A percentile compares a stretch with the other conserved stretches of the same genome.
Conservation (phyloP, 164 flowering plant species). For the Vitis amurensis region DNA sequence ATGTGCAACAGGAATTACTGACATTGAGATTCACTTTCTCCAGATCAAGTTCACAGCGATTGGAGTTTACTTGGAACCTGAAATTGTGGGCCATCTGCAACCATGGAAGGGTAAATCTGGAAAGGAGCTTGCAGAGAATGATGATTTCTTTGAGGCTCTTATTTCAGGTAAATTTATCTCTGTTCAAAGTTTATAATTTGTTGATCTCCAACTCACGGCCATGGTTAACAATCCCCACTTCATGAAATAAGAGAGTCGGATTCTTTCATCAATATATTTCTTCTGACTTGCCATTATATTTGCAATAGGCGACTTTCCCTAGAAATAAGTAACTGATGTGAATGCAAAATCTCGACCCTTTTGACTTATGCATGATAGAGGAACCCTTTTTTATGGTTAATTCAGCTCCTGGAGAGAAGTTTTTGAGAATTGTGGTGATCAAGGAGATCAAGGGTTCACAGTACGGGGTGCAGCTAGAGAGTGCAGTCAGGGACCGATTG, state of each 20-base stretch:
- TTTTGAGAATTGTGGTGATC: slow-evolving; percentile 77
- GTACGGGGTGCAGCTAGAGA: slow-evolving; percentile 83
- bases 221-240: no score
- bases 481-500: slow-evolving; percentile 80
- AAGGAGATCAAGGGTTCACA: slow-evolving; percentile 97
- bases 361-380: no score
- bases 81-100: slow-evolving; percentile 53
- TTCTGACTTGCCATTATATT: no score
- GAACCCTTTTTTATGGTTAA: no score
- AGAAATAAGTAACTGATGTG: no score
- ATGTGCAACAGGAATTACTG: slow-evolving; percentile 68
- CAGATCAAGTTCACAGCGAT: slow-evolving; percentile 92
- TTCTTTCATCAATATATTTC: no score
- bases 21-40: slow-evolving; percentile 90
- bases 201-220: no score
- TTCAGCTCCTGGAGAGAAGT: slow-evolving; percentile 78
- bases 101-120: slow-evolving; percentile 78
- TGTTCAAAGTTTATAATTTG: no score
- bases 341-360: no score
- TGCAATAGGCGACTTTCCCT: no score
- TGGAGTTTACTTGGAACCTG: slow-evolving; percentile 84
- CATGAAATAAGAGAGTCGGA: no score
- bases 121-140: slow-evolving; percentile 55
- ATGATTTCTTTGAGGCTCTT: slow-evolving; percentile 79
- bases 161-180: slow-evolving; percentile 43